Percentiles rank a stretch among this genome's conserved stretches.
Evolutionary conservation across 2,329 filamentous ascomycete genomes (phyloP).

Genomic region (Arthrobotrys pseudoclavata): DNA sequence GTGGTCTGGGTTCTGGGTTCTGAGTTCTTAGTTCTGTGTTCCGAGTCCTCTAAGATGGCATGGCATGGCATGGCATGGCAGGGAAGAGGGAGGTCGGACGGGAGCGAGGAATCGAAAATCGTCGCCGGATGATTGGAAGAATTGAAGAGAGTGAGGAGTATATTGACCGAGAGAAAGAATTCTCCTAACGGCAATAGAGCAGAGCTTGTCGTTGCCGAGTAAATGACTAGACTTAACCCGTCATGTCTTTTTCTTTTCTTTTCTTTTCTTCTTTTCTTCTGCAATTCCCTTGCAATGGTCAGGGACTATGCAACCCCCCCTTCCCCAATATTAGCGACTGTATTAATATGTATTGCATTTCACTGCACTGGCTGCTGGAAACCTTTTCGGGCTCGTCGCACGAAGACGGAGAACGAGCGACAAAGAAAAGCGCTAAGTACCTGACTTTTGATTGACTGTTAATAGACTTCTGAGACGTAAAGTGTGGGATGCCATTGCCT

Average conservation of each 20-base stretch:
- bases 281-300: not conserved
- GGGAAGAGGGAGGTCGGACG: slow-evolving; percentile 8
- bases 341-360: not conserved
- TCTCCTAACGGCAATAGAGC: not conserved
- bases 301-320: not conserved
- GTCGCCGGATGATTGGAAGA: slow-evolving; percentile 25
- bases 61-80: not conserved
- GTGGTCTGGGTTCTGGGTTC: not conserved
- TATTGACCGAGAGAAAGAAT: slow-evolving; percentile 6
- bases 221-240: slow-evolving; percentile 29
- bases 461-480: slow-evolving; percentile 2
- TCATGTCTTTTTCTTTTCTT: slow-evolving; percentile 12
- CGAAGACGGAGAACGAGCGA: slow-evolving; percentile 12
- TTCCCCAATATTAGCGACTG: slow-evolving; percentile 16
- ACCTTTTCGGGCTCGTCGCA: slow-evolving; percentile 20
- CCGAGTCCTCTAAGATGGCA: slow-evolving; percentile 7
- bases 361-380: not conserved
- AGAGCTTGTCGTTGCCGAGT: slow-evolving; percentile 1
- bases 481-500: slow-evolving; percentile 34
- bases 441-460: slow-evolving; percentile 1
- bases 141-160: not conserved
- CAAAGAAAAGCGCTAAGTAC: not conserved
- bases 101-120: slow-evolving; percentile 32
- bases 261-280: slow-evolving; percentile 2
- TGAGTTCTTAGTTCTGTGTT: not conserved